Base-by-base conservation (phyloP, 2,329 filamentous ascomycete species). In the Zymoseptoria brevis region DNA sequence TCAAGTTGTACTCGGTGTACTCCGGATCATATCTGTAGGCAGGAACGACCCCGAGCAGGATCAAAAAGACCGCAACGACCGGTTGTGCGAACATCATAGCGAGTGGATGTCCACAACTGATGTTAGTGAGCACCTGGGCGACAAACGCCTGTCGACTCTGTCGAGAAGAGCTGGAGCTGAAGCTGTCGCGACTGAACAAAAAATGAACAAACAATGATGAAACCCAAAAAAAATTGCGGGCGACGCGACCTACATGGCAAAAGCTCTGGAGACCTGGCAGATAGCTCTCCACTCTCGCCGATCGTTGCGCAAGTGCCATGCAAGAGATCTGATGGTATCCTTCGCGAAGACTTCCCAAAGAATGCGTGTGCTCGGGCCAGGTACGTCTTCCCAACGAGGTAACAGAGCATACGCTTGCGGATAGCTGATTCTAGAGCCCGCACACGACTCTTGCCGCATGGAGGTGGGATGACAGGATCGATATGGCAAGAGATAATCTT, bases 1-100 rank as follows among this genome's bases (percentile, higher is more conserved):
- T 87, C 62, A 86, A 74, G 65, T 86, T 86, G 70, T 78, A 84
- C 50, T 78, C 75, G 55, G 76, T 73, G 53, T 80, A 73, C 8
- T 72, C 70, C 41, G 77, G 74, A 60, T 81, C 78, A 62, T 81
- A 83, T 45, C 57, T 57, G 57, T 63, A 63, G 22, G 57, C 57
- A 19, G 22, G 16, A 53, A 8, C 22, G 16, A 53, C 35, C 35
- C 35, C 35, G 35, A 45, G 35, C 35, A 45, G 35, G 35, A n/a
- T n/a, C 35, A 45, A n/a, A 45, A 45, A 45, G 35, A 45, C 35
- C 35, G 35, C 35, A 4, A n/a, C 16, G 7, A 16, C 35, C 35
- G 4, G 11, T 45, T 16, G 16, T n/a, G 35, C 35, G 35, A 45
- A 45, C 35, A 45, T 45, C 35, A 45, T 45, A n/a, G 35, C 35